Percentiles rank a stretch among this genome's conserved stretches.
These are phyloP conservation scores for Cyclotella choctawhatcheeana DNA, from an alignment of 108 stramenopile genomes.

Conservation along the genomic window DNA sequence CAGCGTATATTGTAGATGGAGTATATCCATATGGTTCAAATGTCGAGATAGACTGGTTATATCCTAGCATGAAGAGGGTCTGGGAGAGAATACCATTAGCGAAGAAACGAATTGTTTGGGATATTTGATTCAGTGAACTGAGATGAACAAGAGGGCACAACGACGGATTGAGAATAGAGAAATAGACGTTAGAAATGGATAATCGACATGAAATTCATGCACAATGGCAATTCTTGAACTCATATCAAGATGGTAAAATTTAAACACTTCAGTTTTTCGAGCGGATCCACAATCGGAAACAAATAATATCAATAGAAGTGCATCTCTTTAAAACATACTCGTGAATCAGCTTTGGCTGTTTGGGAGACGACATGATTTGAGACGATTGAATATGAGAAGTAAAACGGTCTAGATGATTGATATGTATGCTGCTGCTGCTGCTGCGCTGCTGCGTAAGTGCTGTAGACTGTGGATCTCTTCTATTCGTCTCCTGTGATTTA, in stretches of 20 bases:
- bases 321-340: constrained; percentile 28
- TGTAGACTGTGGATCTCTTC: too few species aligned
- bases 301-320: too few species aligned
- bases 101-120: constrained; percentile 80
- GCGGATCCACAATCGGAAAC: too few species aligned
- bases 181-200: too few species aligned
- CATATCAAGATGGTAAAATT: too few species aligned
- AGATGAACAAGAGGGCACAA: not conserved
- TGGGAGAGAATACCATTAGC: constrained; percentile 74
- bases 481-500: too few species aligned
- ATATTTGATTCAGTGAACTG: constrained; percentile 64
- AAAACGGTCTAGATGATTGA: too few species aligned
- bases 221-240: too few species aligned
- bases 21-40: constrained; percentile 59
- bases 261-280: too few species aligned
- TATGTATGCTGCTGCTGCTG: too few species aligned
- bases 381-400: not conserved
- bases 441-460: too few species aligned
- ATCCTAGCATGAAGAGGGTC: constrained; percentile 76
- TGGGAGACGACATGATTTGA: constrained; percentile 14
- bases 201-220: too few species aligned
- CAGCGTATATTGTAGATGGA: constrained; percentile 78
- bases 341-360: constrained; percentile 42
- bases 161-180: not conserved
- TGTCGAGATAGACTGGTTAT: constrained; percentile 66